Evolutionary conservation across 2,329 filamentous ascomycete species (phyloP), one percentile per base, ranked within the genome.

Genomic region (Hypoxylon sp.): DNA sequence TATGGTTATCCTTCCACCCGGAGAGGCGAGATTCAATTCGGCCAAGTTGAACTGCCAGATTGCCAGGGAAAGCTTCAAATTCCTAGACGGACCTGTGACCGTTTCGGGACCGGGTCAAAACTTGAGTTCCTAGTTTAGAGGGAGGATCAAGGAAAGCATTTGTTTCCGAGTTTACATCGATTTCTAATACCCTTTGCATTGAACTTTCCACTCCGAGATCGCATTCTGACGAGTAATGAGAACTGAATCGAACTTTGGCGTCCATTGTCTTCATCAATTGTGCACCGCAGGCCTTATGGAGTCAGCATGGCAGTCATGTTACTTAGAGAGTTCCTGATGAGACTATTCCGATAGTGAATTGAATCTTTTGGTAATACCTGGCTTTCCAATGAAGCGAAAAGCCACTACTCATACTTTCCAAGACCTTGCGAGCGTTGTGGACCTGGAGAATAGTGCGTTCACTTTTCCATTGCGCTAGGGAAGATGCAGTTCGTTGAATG

Each of bases 21-120:
- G 94, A 23, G 95, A 98, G 80, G 93, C 93, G 19, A 88, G 93
- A 5, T 97, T 97, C 83, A 98, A 98, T 75, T 90, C 92, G 58
- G 94, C 94, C 11, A 89, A 96, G 79, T 85, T 97, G 71, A 98
- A 98, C 77, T 96, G 95, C 71, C 90, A 93, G 80, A 91, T 97
- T 64, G 94, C 94, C 0, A 87, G 93, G 49, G 90, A 92, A 73
- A 91, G 93, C 71, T 98, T 98, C 77, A 89, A 87, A 75, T 89
- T 88, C 72, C 78, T 91, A 4, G 89, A 91, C 72, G 87, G 86
- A 10, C 84, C 84, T 1, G 78, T 81, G 2, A 66, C 62, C 3
- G 60, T 69, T 13, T 28, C 73, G 5, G 72, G 69, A 9, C 69
- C 70, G 45, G 63, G 57, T 9, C 72, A 70, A 46, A 68, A 57